Evolutionary conservation across 257 asterid genomes (phyloP).

Genomic region (Forsythia suspensa): DNA sequence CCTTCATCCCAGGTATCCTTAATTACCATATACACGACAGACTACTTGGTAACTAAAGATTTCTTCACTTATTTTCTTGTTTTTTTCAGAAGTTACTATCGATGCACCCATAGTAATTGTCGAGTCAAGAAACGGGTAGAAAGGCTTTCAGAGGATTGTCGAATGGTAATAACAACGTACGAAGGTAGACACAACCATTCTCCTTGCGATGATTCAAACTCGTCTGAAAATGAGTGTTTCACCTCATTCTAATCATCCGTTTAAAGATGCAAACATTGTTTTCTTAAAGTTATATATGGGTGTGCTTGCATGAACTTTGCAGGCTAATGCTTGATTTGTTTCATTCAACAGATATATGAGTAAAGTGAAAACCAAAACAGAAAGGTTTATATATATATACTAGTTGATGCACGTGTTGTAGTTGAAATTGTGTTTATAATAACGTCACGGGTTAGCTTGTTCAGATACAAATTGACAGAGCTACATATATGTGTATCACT

Average conservation of each 20-base stretch:
- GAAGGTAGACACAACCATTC: slow-evolving; percentile 97
- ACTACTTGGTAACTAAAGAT: not conserved
- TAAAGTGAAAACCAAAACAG: not conserved
- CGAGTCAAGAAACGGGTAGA: slow-evolving; percentile 97
- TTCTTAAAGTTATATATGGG: not conserved
- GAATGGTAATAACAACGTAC: slow-evolving; percentile 97
- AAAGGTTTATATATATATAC: too few relatives aligned
- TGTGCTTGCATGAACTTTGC: not conserved
- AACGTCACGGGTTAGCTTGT: not conserved
- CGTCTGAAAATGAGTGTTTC: slow-evolving; percentile 80
- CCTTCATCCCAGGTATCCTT: slow-evolving; percentile 78
- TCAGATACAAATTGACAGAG: not conserved
- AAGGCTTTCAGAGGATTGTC: slow-evolving; percentile 80
- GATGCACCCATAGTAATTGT: slow-evolving; percentile 85
- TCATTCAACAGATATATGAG: too few relatives aligned
- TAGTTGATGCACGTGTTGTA: too few relatives aligned
- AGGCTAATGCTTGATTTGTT: not conserved
- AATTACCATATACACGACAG: not conserved
- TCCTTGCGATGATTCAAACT: slow-evolving; percentile 84
- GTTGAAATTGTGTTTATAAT: too few relatives aligned
- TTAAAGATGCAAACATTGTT: not conserved
- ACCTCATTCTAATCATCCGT: slow-evolving; percentile 42
- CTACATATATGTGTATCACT: too few relatives aligned
- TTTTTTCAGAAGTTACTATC: slow-evolving; percentile 75
- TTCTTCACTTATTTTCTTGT: not conserved